Conservation (phyloP, 2,329 filamentous ascomycete genomes). For the Clonostachys rhizophaga region DNA sequence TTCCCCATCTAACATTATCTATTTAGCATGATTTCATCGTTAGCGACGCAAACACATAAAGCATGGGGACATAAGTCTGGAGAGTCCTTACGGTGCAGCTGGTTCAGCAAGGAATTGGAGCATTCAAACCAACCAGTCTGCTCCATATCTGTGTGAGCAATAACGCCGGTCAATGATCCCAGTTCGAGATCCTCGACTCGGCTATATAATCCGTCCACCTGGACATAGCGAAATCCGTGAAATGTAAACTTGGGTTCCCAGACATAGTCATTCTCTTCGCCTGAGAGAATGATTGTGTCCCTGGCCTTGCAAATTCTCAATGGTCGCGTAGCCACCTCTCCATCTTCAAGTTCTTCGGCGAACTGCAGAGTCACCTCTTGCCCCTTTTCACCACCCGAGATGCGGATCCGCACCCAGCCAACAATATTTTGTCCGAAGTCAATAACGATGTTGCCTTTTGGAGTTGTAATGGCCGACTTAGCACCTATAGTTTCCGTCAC, state of each 20-base stretch:
- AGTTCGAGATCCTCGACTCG: slow-evolving; percentile 7
- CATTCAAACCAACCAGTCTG: slow-evolving; percentile 44
- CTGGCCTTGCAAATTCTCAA: slow-evolving; percentile 34
- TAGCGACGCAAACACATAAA: no score
- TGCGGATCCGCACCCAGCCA: slow-evolving; percentile 23
- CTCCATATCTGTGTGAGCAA: slow-evolving; percentile 47
- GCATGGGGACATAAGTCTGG: slow-evolving; percentile 2
- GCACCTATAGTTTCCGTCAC: slow-evolving; percentile 12
- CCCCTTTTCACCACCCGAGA: slow-evolving; percentile 23
- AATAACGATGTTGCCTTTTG: slow-evolving; percentile 33
- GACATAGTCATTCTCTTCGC: slow-evolving; percentile 1
- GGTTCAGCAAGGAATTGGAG: slow-evolving; percentile 45
- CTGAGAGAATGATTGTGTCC: slow-evolving; percentile 28
- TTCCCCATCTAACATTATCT: slow-evolving; percentile 33
- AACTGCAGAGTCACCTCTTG: slow-evolving; percentile 40
- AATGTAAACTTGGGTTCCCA: slow-evolving; percentile 47
- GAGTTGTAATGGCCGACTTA: slow-evolving; percentile 10
- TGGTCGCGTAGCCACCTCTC: slow-evolving; percentile 30
- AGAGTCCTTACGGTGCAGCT: slow-evolving; percentile 29
- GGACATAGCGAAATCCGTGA: slow-evolving; percentile 45
- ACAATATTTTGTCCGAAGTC: slow-evolving; percentile 56
- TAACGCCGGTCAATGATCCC: slow-evolving; percentile 14
- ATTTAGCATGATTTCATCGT: no score
- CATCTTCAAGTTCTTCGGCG: slow-evolving; percentile 48
- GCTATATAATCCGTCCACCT: slow-evolving; percentile 35